A percentile compares a stretch with the other conserved stretches of the same genome.
Conservation (phyloP, 2,329 filamentous ascomycete species). For the Albifimbria verrucaria region DNA sequence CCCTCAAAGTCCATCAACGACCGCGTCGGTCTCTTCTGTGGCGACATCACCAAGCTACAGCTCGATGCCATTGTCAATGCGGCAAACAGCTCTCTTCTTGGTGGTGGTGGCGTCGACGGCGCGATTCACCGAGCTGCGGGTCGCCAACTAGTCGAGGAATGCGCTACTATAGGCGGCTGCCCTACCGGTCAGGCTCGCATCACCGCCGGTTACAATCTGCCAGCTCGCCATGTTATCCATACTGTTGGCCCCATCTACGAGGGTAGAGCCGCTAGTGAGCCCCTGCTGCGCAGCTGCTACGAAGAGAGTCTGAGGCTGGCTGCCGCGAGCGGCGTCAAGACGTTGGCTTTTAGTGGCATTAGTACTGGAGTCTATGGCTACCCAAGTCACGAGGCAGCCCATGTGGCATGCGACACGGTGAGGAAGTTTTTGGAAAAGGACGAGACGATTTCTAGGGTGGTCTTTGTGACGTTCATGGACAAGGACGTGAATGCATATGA, state of each 20-base stretch:
- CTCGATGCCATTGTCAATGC: constrained; percentile 91
- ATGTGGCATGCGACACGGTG: constrained; percentile 62
- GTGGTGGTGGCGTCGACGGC: constrained; percentile 87
- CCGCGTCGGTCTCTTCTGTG: constrained; percentile 65
- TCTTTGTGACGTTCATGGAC: constrained; percentile 80
- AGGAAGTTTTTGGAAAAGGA: constrained; percentile 50
- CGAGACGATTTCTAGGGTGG: constrained; percentile 61
- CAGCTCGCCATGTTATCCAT: constrained; percentile 79
- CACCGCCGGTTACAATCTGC: constrained; percentile 72
- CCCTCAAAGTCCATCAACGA: constrained; percentile 60
- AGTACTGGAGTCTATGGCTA: constrained; percentile 92
- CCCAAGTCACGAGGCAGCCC: constrained; percentile 69
- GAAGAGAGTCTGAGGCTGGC: constrained; percentile 69
- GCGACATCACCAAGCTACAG: constrained; percentile 77
- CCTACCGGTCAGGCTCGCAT: constrained; percentile 77
- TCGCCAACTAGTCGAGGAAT: constrained; percentile 63
- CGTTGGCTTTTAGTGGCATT: constrained; percentile 77
- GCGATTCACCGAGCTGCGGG: constrained; percentile 87
- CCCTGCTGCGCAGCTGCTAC: constrained; percentile 63
- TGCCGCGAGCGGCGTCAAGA: constrained; percentile 60
- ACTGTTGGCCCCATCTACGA: constrained; percentile 81
- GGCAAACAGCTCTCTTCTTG: constrained; percentile 73
- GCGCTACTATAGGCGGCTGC: constrained; percentile 68
- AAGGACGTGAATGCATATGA: constrained; percentile 78
- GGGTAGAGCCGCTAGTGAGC: constrained; percentile 27